Base-by-base conservation (phyloP, 441 rosid genomes). In the Adansonia rubrostipa region DNA sequence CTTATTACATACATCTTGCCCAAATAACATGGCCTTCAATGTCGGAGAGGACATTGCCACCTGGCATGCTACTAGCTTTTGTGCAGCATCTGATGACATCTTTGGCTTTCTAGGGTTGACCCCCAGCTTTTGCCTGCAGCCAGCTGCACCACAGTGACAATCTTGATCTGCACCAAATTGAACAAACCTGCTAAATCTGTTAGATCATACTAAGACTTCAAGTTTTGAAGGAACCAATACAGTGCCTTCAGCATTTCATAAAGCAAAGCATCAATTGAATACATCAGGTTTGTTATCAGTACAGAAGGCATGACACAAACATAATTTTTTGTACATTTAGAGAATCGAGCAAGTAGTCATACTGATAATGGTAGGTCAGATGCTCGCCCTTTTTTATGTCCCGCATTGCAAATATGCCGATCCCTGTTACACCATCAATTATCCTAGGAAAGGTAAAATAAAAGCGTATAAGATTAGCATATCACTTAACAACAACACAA, bases 151-250 rank as follows among this genome's bases (percentile, higher is more conserved):
- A 80, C 99, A 96, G 73, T 93, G 96, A 78, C 99, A 96, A 78
- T 91, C 98, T 89, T 94, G 97, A 88, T 93, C 99, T 84, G 98
- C 97, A 88, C 99, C 99, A 89, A 96, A 96, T 87, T 96, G 99
- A 77, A 94, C 98, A 89, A 96, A 94, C 92, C 99, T 96, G 97
- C 91, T 79, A 87, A 80, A 82, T 73, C 75, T 78, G 87, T 93
- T 86, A 93, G 97, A 82, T 65, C 78, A 83, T 54, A 84, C 73
- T 17, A 24, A 77, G 80, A 51, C 69, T 50, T 70, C 15, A 69
- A 76, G 57, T 66, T 11, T 58, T 14, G 51, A 56, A 9, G 10
- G 28, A 61, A 70, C 13, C 22, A 60, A 40, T 61, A 15, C 19
- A 54, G 13, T 44, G 60, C 69, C 61, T 65, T 50, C 76, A 71